Base-by-base conservation (phyloP, 108 stramenopile species). In the Parmales sp. region DNA sequence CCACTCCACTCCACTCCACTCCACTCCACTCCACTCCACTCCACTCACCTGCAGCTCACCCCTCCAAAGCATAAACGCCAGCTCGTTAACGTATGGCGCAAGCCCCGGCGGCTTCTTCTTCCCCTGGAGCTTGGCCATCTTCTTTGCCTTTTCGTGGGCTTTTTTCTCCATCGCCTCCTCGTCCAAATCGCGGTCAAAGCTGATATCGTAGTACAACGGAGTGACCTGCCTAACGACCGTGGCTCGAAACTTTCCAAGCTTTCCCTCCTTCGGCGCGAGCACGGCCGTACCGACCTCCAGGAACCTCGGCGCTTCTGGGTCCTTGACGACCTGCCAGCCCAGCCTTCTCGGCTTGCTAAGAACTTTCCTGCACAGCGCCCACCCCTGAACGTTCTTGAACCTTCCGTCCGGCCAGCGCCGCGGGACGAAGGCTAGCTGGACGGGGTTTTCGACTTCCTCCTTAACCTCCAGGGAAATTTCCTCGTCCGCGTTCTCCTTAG, bases 261-360 rank as follows among this genome's bases (percentile, higher is more conserved):
- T 11, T 7, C 54, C 54, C 54, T 60, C 54, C 28, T 60, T 60
- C 7, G 43, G 43, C 36, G 43, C 65, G 16, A 66, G 13, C 19
- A 66, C 65, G 39, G 9, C 22, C 34, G 20, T 38, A 23, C 65
- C 65, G 8, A 66, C 65, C 26, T 16, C 8, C 26, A 41, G 13
- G 39, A 41, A 41, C 8, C 16, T 18, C 39, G 8, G 23, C 6
- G 25, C 64, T 16, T 65, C 64, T 1, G 66, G 66, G 20, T 67
- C 66, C 5, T 48, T 23, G 45, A 67, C 29, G 34, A 67, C 39
- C 66, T 67, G 66, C 66, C 66, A 67, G 29, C 66, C 66, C 28
- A 34, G 3, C 34, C 31, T 31, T 26, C 45, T 5, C 28, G 39
- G 25, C 45, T 44, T 67, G 13, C 4, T 18, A n/a, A 34, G 18